Evolutionary conservation across 2,329 filamentous ascomycete species (phyloP).

Genomic region (Exophiala dermatitidis): DNA sequence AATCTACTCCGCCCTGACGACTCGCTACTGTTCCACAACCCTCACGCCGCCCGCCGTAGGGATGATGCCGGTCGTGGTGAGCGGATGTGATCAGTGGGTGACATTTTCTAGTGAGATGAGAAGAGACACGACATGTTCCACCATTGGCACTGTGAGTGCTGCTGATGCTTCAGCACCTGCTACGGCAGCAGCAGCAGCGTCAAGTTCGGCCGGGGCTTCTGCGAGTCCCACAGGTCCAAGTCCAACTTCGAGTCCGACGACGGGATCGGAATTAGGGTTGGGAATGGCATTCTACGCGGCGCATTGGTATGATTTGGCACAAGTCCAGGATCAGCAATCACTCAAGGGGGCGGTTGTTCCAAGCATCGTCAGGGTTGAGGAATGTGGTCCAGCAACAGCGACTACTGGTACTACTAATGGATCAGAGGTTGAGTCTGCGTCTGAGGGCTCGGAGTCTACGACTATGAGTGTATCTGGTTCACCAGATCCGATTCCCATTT

Average conservation of each 20-base stretch:
- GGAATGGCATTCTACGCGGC: slow-evolving; percentile 19
- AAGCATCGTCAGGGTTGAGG: slow-evolving; percentile 11
- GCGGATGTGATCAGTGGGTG: slow-evolving; percentile 23
- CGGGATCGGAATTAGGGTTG: not conserved
- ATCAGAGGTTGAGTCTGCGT: not conserved
- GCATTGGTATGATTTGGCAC: slow-evolving; percentile 21
- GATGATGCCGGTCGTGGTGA: slow-evolving; percentile 18
- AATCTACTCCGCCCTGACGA: slow-evolving; percentile 18
- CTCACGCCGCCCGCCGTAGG: slow-evolving; percentile 10
- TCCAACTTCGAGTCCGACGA: not conserved
- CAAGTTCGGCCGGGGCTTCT: slow-evolving; percentile 1
- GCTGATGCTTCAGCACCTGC: no score
- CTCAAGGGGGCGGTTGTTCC: slow-evolving; percentile 5
- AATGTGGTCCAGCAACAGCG: slow-evolving; percentile 6
- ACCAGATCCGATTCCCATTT: no score
- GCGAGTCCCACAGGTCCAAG: not conserved
- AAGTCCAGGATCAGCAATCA: not conserved
- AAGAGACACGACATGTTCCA: no score
- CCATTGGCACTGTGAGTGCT: no score
- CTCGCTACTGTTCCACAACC: slow-evolving; percentile 18
- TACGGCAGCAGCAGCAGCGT: no score
- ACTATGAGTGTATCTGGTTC: no score
- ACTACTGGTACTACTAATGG: not conserved
- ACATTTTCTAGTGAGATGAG: slow-evolving; percentile 22
- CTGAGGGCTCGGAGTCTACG: not conserved